Base-by-base conservation (phyloP, 2,329 filamentous ascomycete species). In the Dactylellina haptotyla region DNA sequence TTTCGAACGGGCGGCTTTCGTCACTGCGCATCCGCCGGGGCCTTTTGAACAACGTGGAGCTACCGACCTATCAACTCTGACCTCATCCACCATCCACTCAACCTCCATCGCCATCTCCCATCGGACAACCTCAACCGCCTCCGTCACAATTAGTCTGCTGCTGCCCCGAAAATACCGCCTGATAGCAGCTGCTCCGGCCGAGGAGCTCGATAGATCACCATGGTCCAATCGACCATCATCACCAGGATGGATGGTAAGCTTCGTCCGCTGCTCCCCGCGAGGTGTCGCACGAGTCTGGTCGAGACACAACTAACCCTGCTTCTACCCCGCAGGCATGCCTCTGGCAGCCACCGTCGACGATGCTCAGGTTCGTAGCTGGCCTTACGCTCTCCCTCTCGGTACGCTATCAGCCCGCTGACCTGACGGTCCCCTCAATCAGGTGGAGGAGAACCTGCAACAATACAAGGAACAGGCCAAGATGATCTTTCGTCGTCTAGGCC, bases 201-300 rank as follows among this genome's bases (percentile, higher is more conserved):
- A 28, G 34, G 16, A 46, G 46, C 61, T 39, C 8, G 39, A 26
- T 45, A 25, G 23, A 39, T 59, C 39, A 41, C 62, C 16, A 95
- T 94, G 93, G 94, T 97, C 79, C 88, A 87, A 81, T 95, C 93
- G 79, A 99, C 94, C 59, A 92, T 97, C 83, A 97, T 99, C 83
- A 90, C 92, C 76, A 87, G 95, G 82, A 87, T 98, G 57, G 95
- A 98, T 83, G 94, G 93, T 95, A 81, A 75, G 64, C 59, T 45
- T 54, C 56, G 46, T n/a, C n/a, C n/a, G n/a, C n/a, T 53, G n/a
- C 18, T 23, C 32, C 32, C 32, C 23, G 12, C 46, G 39, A 62
- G 67, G 57, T 73, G 70, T 76, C 63, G 76, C 67, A 64, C 59
- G 28, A 43, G 25, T 41, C 54, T 39, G 18, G 26, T 28, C 28